Conservation (phyloP, 164 flowering plant genomes). For the Vitis labrusca region DNA sequence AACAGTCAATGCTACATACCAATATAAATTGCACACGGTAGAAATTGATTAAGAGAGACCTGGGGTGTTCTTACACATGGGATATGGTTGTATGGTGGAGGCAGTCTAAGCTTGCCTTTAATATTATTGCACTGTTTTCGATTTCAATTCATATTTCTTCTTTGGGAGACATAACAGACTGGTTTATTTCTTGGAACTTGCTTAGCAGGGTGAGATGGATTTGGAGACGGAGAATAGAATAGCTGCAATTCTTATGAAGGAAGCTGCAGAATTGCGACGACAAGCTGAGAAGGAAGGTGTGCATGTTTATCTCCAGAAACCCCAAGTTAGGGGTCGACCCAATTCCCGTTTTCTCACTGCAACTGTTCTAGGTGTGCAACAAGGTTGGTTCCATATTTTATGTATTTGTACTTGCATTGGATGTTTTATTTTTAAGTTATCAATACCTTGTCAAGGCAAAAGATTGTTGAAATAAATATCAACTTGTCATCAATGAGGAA, state of each 20-base stretch:
- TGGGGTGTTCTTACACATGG: too few species aligned
- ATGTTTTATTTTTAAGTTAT: neutral
- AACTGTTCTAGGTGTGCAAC: conserved; percentile 92
- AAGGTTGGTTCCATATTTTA: conserved; percentile 52
- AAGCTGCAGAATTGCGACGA: conserved; percentile 80
- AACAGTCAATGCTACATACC: too few species aligned
- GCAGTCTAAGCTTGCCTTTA: too few species aligned
- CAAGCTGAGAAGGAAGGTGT: conserved; percentile 87
- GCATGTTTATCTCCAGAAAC: conserved; percentile 64
- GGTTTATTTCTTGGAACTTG: conserved; percentile 2
- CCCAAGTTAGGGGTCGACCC: conserved; percentile 65
- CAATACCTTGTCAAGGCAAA: neutral
- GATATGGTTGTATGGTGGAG: too few species aligned
- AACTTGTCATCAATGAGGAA: too few species aligned
- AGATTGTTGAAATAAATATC: too few species aligned
- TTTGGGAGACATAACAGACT: neutral
- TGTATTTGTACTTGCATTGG: neutral
- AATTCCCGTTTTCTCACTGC: conserved; percentile 93
- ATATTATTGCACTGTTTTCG: neutral
- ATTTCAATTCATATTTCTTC: neutral
- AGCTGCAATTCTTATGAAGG: conserved; percentile 81
- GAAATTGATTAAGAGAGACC: too few species aligned
- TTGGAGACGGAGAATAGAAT: conserved; percentile 80
- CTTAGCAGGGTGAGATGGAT: conserved; percentile 53
- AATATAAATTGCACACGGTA: too few species aligned